Percentiles rank a stretch among this genome's conserved stretches.
These are phyloP conservation scores for Marvania coccoides DNA, from an alignment of 139 green algal species.

Conservation along the genomic window DNA sequence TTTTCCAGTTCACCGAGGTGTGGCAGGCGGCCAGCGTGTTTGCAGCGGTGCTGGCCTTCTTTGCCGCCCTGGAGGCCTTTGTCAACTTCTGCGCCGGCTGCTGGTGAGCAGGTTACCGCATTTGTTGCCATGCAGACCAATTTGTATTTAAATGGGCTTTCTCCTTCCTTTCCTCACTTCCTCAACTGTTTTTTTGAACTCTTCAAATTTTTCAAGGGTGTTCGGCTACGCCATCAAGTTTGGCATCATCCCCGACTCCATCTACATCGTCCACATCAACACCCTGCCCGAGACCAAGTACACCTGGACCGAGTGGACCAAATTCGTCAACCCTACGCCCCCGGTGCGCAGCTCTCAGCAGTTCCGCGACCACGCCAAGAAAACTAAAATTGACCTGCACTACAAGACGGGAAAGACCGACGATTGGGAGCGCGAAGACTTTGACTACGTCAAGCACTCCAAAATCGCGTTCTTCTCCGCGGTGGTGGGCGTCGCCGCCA, in stretches of 20 bases:
- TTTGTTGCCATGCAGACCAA: too few species aligned
- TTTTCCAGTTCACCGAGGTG: constrained; percentile 17
- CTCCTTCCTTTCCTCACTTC: too few species aligned
- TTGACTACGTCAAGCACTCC: constrained; percentile 41
- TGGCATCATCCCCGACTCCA: constrained; percentile 20
- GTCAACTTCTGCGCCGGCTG: constrained; percentile 43
- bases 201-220: constrained; percentile 10
- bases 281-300: constrained; percentile 29
- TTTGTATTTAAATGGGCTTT: too few species aligned
- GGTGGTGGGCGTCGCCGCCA: constrained; percentile 21
- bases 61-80: constrained; percentile 29
- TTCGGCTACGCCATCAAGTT: constrained; percentile 36
- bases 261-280: constrained; percentile 43
- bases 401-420: constrained; percentile 49
- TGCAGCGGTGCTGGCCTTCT: constrained; percentile 8
- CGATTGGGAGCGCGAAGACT: constrained; percentile 35
- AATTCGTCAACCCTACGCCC: constrained; percentile 11
- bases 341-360: neutral
- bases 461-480: constrained; percentile 42
- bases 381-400: constrained; percentile 29
- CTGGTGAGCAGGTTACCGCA: too few species aligned
- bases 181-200: too few species aligned
- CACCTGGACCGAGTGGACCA: constrained; percentile 24
- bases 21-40: constrained; percentile 14
- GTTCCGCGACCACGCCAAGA: constrained; percentile 8